Conservation (phyloP, 345 rosid species). For the Acer saccharum region DNA sequence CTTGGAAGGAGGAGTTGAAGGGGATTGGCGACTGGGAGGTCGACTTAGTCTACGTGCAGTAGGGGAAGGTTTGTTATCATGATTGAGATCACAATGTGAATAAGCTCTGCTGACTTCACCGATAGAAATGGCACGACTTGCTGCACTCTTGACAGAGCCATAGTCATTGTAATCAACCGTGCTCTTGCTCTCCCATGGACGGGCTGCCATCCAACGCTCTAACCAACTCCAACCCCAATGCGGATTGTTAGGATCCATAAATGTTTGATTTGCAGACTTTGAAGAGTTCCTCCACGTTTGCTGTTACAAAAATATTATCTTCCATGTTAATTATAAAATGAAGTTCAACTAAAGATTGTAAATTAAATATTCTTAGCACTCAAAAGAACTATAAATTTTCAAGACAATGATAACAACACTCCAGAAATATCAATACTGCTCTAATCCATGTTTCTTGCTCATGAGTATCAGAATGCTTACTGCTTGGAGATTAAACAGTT, state of each 20-base stretch:
- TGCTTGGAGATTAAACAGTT: not conserved
- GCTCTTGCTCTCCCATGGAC: slow-evolving; percentile 70
- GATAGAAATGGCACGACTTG: slow-evolving; percentile 47
- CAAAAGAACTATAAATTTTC: not conserved
- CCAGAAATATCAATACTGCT: not conserved
- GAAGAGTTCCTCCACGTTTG: slow-evolving; percentile 59
- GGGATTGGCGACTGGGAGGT: slow-evolving; percentile 49
- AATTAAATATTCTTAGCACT: not conserved
- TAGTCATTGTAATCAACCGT: slow-evolving; percentile 47
- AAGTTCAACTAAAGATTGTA: not conserved
- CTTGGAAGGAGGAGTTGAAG: slow-evolving; percentile 50
- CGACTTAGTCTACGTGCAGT: slow-evolving; percentile 36
- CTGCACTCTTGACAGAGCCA: slow-evolving; percentile 58
- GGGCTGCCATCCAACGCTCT: slow-evolving; percentile 89
- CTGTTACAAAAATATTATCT: slow-evolving; percentile 36
- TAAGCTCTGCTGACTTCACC: slow-evolving; percentile 54
- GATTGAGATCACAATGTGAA: slow-evolving; percentile 35
- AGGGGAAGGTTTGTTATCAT: slow-evolving; percentile 42
- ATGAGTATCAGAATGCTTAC: not conserved
- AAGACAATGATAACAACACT: not conserved
- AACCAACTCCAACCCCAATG: slow-evolving; percentile 99
- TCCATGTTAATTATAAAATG: slow-evolving; percentile 9
- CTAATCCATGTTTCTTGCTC: no score
- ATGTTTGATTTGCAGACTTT: slow-evolving; percentile 49
- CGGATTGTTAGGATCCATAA: slow-evolving; percentile 73